Evolutionary conservation across 164 flowering plant species (phyloP).

Genomic region (Houttuynia cordata): DNA sequence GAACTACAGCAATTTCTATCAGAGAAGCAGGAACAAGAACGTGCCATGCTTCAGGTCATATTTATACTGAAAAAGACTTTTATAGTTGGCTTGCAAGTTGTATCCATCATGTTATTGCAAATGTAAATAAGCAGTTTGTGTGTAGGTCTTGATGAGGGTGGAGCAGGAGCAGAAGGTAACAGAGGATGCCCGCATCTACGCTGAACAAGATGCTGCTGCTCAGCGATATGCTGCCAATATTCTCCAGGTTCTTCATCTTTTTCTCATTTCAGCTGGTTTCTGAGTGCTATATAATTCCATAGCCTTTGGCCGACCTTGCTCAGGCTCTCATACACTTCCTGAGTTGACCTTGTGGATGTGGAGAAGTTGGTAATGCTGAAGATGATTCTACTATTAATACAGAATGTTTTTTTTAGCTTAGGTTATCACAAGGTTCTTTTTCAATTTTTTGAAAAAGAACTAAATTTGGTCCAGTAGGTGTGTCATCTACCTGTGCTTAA

Average conservation of each 20-base stretch:
- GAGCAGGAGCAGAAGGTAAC: slow-evolving; percentile 93
- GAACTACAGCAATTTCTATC: slow-evolving; percentile 59
- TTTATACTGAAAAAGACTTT: neutral
- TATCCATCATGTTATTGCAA: neutral
- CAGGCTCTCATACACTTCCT: no score
- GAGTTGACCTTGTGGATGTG: no score
- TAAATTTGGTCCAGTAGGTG: no score
- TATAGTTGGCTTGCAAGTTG: no score
- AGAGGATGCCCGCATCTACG: slow-evolving; percentile 89
- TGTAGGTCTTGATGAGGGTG: slow-evolving; percentile 83
- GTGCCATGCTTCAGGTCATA: slow-evolving; percentile 83
- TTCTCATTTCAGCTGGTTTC: neutral
- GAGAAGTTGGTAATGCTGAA: no score
- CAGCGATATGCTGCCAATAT: slow-evolving; percentile 77
- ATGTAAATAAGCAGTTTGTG: neutral
- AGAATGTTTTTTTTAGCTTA: no score
- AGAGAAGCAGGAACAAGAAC: slow-evolving; percentile 92
- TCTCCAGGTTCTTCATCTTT: slow-evolving; percentile 58
- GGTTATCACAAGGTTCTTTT: no score
- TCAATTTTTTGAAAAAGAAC: no score
- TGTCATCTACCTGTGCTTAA: no score
- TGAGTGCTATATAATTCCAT: no score
- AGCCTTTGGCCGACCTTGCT: no score
- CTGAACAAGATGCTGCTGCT: slow-evolving; percentile 94
- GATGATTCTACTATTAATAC: no score